These are phyloP conservation scores for Podila epicladia DNA, from an alignment of 192 early-diverging fungal species.

Conservation along the genomic window DNA sequence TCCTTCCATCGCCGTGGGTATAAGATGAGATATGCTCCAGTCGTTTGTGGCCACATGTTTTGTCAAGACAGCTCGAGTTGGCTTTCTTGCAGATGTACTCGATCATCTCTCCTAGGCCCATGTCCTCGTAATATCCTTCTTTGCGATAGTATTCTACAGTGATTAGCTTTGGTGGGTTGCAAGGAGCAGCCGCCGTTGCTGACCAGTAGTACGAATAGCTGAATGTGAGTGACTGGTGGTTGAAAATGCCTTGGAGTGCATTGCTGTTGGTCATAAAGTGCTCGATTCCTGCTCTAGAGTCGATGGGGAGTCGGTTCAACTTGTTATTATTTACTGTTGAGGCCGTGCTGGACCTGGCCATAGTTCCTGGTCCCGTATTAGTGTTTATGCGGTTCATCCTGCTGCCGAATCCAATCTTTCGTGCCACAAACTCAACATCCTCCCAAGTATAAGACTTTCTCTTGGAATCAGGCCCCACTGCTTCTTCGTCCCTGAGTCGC, in stretches of 20 bases:
- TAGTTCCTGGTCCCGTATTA: background rate
- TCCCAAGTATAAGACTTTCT: constrained; percentile 32
- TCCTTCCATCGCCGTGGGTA: constrained; percentile 59
- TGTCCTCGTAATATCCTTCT: constrained; percentile 46
- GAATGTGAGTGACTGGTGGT: constrained; percentile 62
- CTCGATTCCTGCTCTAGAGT: constrained; percentile 60
- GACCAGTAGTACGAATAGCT: constrained; percentile 58
- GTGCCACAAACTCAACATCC: constrained; percentile 33
- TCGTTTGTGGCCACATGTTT: constrained; percentile 56
- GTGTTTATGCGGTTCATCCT: constrained; percentile 25
- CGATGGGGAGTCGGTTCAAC: constrained; percentile 44
- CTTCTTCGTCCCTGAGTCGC: constrained; percentile 68
- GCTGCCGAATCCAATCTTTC: constrained; percentile 38
- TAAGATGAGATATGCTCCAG: constrained; percentile 64
- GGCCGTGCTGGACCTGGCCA: constrained; percentile 13
- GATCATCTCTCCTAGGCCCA: constrained; percentile 59
- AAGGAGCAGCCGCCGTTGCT: constrained; percentile 48
- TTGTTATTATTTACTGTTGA: background rate
- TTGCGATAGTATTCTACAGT: constrained; percentile 66
- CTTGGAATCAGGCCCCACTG: constrained; percentile 23
- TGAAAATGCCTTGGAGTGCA: constrained; percentile 56
- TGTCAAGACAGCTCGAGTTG: constrained; percentile 48
- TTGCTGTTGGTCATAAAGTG: constrained; percentile 65
- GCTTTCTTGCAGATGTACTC: constrained; percentile 57
- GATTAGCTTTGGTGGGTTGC: constrained; percentile 53